Conservation (phyloP, 305 asterid species). For the Galium porrigens region DNA sequence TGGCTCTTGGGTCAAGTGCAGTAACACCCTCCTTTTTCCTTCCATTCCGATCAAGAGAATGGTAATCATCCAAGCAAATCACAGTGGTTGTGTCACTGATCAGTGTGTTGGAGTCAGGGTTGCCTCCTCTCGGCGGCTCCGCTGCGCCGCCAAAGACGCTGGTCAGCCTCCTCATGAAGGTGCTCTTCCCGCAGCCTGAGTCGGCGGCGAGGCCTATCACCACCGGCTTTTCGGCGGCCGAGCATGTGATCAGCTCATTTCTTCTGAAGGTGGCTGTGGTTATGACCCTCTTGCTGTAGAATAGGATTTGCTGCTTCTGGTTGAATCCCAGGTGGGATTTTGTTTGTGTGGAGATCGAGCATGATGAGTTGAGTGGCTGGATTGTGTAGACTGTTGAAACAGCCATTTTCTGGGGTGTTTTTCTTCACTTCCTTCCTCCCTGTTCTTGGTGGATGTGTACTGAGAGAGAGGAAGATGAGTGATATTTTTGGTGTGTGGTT, state of each 20-base stretch:
- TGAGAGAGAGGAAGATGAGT: conserved; percentile 18
- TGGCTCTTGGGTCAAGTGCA: conserved; percentile 86
- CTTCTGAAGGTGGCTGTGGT: conserved; percentile 10
- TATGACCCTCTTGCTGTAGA: conserved; percentile 26
- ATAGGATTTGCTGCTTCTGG: conserved; percentile 44
- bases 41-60: conserved; percentile 81
- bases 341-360: conserved; percentile 58
- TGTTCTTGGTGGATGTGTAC: background rate
- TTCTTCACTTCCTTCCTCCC: conserved; percentile 13
- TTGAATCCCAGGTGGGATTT: conserved; percentile 52
- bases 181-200: conserved; percentile 95
- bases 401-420: conserved; percentile 34
- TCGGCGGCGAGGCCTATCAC: conserved; percentile 91
- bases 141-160: conserved; percentile 97
- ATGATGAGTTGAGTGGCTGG: conserved; percentile 53
- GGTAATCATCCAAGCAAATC: conserved; percentile 84
- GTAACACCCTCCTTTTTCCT: conserved; percentile 86
- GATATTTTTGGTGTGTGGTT: conserved; percentile 12
- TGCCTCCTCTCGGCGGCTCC: conserved; percentile 91
- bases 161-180: conserved; percentile 91
- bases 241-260: conserved; percentile 31
- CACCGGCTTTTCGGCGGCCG: conserved; percentile 46
- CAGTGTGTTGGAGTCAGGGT: conserved; percentile 89
- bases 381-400: conserved; percentile 58
- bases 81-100: conserved; percentile 83